Evolutionary conservation across 768 basidiomycete species (phyloP).

Genomic region (Agaricus blazei): DNA sequence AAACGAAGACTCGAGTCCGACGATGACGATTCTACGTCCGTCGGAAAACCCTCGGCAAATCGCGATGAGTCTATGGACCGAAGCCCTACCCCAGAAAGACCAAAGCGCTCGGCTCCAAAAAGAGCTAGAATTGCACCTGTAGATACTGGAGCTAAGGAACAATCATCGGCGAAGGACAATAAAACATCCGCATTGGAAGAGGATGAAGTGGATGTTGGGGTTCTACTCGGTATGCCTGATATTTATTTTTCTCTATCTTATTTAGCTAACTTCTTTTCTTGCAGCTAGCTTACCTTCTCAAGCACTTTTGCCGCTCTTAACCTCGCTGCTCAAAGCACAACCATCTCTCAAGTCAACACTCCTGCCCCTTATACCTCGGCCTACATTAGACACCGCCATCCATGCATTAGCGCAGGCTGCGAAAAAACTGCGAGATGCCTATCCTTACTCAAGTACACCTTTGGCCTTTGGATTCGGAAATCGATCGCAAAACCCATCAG

Average conservation of each 20-base stretch:
- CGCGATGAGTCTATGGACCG: conserved; percentile 78
- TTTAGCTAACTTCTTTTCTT: conserved; percentile 14
- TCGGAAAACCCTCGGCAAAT: conserved; percentile 21
- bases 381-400: conserved; percentile 69
- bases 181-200: conserved; percentile 38
- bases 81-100: conserved; percentile 79
- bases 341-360: conserved; percentile 69
- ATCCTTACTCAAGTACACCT: conserved; percentile 66
- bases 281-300: conserved; percentile 76
- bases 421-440: conserved; percentile 73
- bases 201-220: conserved; percentile 73
- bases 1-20: conserved; percentile 69
- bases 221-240: conserved; percentile 61
- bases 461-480: conserved; percentile 30
- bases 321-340: conserved; percentile 59
- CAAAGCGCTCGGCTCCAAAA: conserved; percentile 66
- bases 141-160: conserved; percentile 32
- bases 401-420: conserved; percentile 65
- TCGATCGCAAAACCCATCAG: conserved; percentile 15
- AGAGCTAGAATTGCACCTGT: conserved; percentile 45
- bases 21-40: conserved; percentile 45
- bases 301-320: conserved; percentile 70
- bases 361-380: conserved; percentile 78
- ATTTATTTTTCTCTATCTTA: not conserved
- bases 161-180: conserved; percentile 41